Percentiles rank a stretch among this genome's conserved stretches.
Conservation (phyloP, 2,329 filamentous ascomycete species). For the Botryotinia globosa region DNA sequence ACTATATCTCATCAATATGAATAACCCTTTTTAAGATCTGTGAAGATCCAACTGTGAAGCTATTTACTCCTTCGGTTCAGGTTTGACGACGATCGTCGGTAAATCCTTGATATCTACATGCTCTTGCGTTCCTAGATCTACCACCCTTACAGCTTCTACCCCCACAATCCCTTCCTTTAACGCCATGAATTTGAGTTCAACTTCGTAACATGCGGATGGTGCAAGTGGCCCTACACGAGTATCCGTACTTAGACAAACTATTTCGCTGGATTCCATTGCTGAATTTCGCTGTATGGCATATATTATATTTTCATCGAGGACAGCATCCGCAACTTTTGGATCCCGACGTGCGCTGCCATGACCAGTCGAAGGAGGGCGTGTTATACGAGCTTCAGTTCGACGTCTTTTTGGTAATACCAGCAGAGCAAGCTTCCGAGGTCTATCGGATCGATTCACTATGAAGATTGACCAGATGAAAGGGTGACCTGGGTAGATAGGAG, state of each 20-base stretch:
- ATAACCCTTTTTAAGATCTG: neutral
- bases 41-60: neutral
- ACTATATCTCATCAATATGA: neutral
- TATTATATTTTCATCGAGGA: slow-evolving; percentile 68
- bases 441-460: slow-evolving; percentile 67
- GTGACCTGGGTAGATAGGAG: slow-evolving; percentile 60
- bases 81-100: slow-evolving; percentile 60
- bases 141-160: slow-evolving; percentile 69
- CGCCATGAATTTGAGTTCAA: slow-evolving; percentile 69
- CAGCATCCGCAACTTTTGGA: slow-evolving; percentile 56
- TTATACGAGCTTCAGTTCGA: slow-evolving; percentile 50
- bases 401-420: slow-evolving; percentile 64
- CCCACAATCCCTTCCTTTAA: slow-evolving; percentile 62
- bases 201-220: slow-evolving; percentile 70
- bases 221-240: slow-evolving; percentile 69
- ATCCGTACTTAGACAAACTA: slow-evolving; percentile 74
- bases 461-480: slow-evolving; percentile 72
- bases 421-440: slow-evolving; percentile 66
- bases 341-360: slow-evolving; percentile 37
- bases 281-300: slow-evolving; percentile 69
- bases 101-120: slow-evolving; percentile 74
- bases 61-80: slow-evolving; percentile 11
- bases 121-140: slow-evolving; percentile 72
- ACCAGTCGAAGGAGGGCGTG: slow-evolving; percentile 49
- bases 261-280: slow-evolving; percentile 60